phyloP scores from a whole-genome alignment of 345 rosid species.

The Firmiana major region DNA sequence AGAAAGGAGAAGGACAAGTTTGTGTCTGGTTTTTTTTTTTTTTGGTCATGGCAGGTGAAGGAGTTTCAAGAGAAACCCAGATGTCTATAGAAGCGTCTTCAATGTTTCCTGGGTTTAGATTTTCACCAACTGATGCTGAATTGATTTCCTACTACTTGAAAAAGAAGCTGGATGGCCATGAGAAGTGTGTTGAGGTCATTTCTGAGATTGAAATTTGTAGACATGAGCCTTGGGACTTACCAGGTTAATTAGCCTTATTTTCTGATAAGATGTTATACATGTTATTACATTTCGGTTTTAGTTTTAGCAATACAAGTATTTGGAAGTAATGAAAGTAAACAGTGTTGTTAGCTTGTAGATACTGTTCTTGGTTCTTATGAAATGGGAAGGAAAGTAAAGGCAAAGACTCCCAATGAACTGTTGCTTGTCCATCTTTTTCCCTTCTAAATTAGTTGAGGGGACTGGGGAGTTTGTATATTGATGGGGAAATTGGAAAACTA shows the following conservation, averaged over 20 bases:
- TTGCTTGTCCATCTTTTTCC: not conserved
- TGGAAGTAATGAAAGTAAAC: not conserved
- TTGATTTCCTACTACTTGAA: slow-evolving; percentile 69
- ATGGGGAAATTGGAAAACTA: not conserved
- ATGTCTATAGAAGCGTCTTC: slow-evolving; percentile 55
- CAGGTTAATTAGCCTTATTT: slow-evolving; percentile 29
- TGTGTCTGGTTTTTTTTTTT: not conserved
- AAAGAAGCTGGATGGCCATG: slow-evolving; percentile 74
- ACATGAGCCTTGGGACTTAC: slow-evolving; percentile 90
- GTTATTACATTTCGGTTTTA: not conserved
- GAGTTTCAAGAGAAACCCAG: slow-evolving; percentile 57
- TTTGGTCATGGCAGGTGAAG: slow-evolving; percentile 9
- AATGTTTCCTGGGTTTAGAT: slow-evolving; percentile 78
- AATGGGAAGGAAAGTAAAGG: not conserved
- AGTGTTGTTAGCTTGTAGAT: not conserved
- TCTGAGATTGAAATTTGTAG: slow-evolving; percentile 69
- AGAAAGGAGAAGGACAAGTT: not conserved
- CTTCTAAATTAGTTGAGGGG: not conserved
- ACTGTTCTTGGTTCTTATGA: not conserved
- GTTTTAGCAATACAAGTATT: not conserved
- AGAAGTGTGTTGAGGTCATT: slow-evolving; percentile 64
- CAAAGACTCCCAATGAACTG: not conserved
- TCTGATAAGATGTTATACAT: not conserved
- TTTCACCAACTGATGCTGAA: slow-evolving; percentile 81
- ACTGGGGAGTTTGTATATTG: not conserved